These are phyloP conservation scores for Pseudoneurospora amorphoporcata DNA, from an alignment of 495 filamentous ascomycete species.

Conservation along the genomic window DNA sequence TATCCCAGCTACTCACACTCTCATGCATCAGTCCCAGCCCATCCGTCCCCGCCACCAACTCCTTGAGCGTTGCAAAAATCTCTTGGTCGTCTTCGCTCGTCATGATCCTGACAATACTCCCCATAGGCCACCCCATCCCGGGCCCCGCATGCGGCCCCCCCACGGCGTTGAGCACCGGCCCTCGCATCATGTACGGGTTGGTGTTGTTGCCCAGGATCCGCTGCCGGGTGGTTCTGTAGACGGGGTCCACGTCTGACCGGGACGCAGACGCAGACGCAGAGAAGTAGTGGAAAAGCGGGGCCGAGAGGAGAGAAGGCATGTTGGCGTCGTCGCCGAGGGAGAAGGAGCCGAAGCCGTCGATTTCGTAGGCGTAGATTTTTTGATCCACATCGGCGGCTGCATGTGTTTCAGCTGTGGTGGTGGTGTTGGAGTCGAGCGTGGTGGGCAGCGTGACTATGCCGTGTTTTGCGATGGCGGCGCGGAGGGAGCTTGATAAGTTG, in stretches of 20 bases:
- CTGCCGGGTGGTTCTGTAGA: constrained; percentile 42
- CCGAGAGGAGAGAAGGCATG: constrained; percentile 44
- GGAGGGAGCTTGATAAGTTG: constrained; percentile 33
- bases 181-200: constrained; percentile 50
- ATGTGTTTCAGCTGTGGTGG: background rate
- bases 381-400: constrained; percentile 6
- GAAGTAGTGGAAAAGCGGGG: constrained; percentile 43
- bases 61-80: constrained; percentile 34
- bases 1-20: constrained; percentile 45
- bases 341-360: constrained; percentile 46
- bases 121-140: constrained; percentile 51
- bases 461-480: constrained; percentile 37
- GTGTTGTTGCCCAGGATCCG: constrained; percentile 32
- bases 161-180: constrained; percentile 41
- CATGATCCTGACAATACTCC: constrained; percentile 37
- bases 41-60: constrained; percentile 42
- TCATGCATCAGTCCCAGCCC: constrained; percentile 53
- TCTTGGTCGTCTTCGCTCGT: constrained; percentile 36
- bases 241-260: constrained; percentile 29
- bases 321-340: constrained; percentile 56
- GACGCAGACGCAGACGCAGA: too few species aligned
- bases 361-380: constrained; percentile 48
- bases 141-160: constrained; percentile 49
- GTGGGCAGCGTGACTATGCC: constrained; percentile 31
- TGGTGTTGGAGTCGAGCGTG: constrained; percentile 2